Evolutionary conservation across 2,329 filamentous ascomycete species (phyloP), one percentile per base, ranked within the genome.

Genomic region (Drechslerella dactyloides): DNA sequence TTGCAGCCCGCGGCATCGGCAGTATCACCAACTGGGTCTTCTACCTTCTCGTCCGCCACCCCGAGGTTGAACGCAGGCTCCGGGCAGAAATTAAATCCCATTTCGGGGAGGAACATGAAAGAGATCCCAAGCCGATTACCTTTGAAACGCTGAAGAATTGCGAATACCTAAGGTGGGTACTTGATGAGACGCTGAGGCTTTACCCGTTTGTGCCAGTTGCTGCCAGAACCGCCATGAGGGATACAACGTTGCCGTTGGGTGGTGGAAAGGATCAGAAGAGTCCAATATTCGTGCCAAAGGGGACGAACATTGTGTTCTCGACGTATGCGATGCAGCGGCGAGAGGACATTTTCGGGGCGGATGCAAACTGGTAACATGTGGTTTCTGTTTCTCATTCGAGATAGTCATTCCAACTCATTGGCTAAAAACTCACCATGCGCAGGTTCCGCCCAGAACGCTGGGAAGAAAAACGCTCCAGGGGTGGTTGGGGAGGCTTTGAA

Each of bases 61-160:
- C 78, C 0, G 73, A 73, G 0, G 77, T 82, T 40, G 84, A 80
- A 74, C 72, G 76, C 7, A 82, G 81, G 62, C 78, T 86, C 23
- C 80, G 82, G 5, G 69, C 77, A 15, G 78, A 80, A 37, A 74
- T 84, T 7, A 44, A 84, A 27, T 75, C 77, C 1, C 75, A 79
- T 0, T 78, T 80, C 2, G 76, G 76, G 2, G 74, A 75, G 1
- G 73, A 73, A 1, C 73, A 84, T 8, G 76, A 77, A 2, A 79
- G 78, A 0, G 70, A 78, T 17, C 77, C 79, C 65, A 86, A 86
- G 1, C 56, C 56, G n/a, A 62, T 62, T 35, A 81, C 81, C 0
- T 89, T 85, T 79, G 85, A 87, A 74, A 81, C 85, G 68, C 77
- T 89, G 60, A 83, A 82, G 74, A 80, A 82, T 11, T 80, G 88